Evolutionary conservation across 1,284 basidiomycete genomes (phyloP).

Genomic region (Ganoderma lucidum): DNA sequence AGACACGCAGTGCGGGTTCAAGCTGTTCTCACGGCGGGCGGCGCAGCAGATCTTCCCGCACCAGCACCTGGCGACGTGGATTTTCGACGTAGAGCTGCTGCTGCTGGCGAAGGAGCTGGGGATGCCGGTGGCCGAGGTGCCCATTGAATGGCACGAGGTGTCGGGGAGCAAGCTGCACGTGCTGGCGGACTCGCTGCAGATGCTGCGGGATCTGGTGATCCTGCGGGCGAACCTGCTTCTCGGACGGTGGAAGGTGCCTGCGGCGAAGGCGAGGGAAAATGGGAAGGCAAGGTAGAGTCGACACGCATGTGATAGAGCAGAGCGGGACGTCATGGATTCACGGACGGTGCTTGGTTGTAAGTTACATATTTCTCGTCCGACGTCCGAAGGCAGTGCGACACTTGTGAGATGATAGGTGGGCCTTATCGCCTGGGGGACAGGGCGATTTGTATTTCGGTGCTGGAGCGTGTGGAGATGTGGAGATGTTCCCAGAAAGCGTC

Average conservation of each 20-base stretch:
- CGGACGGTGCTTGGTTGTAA: neutral
- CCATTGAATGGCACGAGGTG: slow-evolving; percentile 93
- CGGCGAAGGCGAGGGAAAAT: slow-evolving; percentile 1
- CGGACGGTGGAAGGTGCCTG: slow-evolving; percentile 64
- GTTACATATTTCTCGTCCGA: neutral
- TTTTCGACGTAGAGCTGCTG: slow-evolving; percentile 95
- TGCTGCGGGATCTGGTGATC: slow-evolving; percentile 88
- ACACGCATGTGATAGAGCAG: neutral
- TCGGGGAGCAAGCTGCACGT: slow-evolving; percentile 91
- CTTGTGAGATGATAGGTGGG: neutral
- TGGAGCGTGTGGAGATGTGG: neutral
- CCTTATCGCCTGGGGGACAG: neutral
- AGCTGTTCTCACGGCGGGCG: slow-evolving; percentile 85
- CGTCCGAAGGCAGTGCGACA: neutral
- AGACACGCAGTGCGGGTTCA: slow-evolving; percentile 98
- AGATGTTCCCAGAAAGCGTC: neutral
- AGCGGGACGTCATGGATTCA: neutral
- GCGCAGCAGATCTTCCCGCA: slow-evolving; percentile 85
- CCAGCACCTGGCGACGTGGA: slow-evolving; percentile 89
- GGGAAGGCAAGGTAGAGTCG: slow-evolving; percentile 1
- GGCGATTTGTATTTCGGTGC: neutral
- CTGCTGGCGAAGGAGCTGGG: slow-evolving; percentile 81
- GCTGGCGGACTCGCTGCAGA: slow-evolving; percentile 83
- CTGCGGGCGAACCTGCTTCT: slow-evolving; percentile 83
- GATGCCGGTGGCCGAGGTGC: slow-evolving; percentile 85